These are phyloP conservation scores for Vaccinium myrtillus DNA, from an alignment of 148 eudicot species.

Conservation along the genomic window DNA sequence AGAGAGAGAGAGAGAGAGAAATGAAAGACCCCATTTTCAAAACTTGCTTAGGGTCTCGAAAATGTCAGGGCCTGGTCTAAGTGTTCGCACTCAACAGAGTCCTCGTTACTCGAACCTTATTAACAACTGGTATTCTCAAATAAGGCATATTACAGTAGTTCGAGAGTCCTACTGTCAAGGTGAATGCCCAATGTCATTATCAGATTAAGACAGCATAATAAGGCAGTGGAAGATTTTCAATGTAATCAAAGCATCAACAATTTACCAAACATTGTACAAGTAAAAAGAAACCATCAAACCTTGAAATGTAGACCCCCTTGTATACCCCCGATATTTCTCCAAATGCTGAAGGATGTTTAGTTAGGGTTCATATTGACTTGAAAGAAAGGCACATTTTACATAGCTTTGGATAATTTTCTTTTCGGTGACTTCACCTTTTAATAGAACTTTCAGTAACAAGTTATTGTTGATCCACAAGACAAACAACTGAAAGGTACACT, in stretches of 20 bases:
- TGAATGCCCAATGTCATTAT: neutral
- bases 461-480: neutral
- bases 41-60: too few species aligned
- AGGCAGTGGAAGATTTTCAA: neutral
- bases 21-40: too few species aligned
- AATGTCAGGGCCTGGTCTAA: too few species aligned
- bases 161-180: neutral
- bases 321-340: neutral
- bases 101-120: neutral
- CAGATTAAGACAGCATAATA: neutral
- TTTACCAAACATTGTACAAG: neutral
- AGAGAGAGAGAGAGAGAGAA: too few species aligned
- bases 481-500: neutral
- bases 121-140: neutral
- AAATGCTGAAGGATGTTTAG: neutral
- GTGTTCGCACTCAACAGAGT: too few species aligned
- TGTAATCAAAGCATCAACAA: neutral
- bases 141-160: neutral
- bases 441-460: neutral
- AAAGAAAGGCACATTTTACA: neutral
- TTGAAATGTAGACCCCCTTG: neutral
- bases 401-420: neutral
- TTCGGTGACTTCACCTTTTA: neutral
- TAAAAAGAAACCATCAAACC: conserved; percentile 1
- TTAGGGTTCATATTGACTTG: neutral